Evolutionary conservation across 768 basidiomycete genomes (phyloP).

Genomic region (Lentinus tigrinus): DNA sequence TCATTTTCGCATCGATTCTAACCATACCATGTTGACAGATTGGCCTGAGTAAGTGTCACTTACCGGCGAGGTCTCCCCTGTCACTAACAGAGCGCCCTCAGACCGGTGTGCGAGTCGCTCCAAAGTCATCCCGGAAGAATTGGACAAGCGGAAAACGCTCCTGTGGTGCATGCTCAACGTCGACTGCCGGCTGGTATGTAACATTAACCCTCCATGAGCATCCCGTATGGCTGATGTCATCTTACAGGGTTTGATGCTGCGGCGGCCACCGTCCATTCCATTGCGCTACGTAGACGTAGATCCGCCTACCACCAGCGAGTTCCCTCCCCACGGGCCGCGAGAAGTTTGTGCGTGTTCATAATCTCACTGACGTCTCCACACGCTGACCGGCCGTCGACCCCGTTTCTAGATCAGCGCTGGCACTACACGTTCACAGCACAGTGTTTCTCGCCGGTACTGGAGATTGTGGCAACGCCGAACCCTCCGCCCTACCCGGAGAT

Average conservation of each 20-base stretch:
- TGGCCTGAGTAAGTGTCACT: constrained; percentile 53
- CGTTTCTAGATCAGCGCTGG: constrained; percentile 62
- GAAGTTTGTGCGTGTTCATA: constrained; percentile 22
- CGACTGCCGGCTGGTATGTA: constrained; percentile 63
- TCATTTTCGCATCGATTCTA: background rate
- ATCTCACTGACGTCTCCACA: background rate
- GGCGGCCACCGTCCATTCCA: constrained; percentile 68
- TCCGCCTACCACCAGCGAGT: constrained; percentile 31
- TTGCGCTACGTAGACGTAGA: constrained; percentile 65
- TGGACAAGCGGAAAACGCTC: constrained; percentile 64
- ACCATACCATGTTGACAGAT: constrained; percentile 43
- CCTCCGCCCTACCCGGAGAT: constrained; percentile 52
- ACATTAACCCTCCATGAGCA: constrained; percentile 4
- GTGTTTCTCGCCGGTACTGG: constrained; percentile 63
- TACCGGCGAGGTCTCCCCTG: constrained; percentile 7
- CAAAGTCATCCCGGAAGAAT: constrained; percentile 70
- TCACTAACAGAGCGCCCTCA: constrained; percentile 28
- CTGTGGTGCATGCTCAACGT: constrained; percentile 76
- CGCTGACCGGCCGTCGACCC: background rate
- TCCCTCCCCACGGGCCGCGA: constrained; percentile 25
- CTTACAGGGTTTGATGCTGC: constrained; percentile 62
- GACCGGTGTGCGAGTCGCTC: constrained; percentile 66
- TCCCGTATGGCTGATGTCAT: constrained; percentile 11
- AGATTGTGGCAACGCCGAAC: constrained; percentile 52
- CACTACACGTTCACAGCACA: constrained; percentile 63